Conservation (phyloP, 2,329 filamentous ascomycete genomes). For the Cordyceps pruinosa region DNA sequence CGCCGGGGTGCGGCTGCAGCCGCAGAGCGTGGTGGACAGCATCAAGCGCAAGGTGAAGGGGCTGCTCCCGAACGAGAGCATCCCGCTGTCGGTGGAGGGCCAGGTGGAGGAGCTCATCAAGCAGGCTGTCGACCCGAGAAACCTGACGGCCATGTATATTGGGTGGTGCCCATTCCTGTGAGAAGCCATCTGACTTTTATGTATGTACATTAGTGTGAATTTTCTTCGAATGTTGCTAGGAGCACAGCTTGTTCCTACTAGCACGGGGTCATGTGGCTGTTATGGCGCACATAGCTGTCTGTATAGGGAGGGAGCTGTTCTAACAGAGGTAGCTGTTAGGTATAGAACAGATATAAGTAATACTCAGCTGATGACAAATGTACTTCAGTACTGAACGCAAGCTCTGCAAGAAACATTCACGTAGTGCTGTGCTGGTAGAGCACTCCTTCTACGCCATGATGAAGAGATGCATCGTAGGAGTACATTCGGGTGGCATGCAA, state of each 20-base stretch:
- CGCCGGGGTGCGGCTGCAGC: constrained; percentile 43
- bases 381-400: too few relatives aligned
- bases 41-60: constrained; percentile 84
- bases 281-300: too few relatives aligned
- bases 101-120: constrained; percentile 94
- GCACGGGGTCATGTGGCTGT: neutral
- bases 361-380: too few relatives aligned
- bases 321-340: too few relatives aligned
- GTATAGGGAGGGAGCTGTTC: too few relatives aligned
- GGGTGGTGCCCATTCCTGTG: constrained; percentile 69
- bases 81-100: constrained; percentile 89
- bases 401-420: too few relatives aligned
- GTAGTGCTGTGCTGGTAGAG: too few relatives aligned
- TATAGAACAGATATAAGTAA: too few relatives aligned
- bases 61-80: constrained; percentile 76
- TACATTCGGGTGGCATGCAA: too few relatives aligned
- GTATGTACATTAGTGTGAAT: neutral
- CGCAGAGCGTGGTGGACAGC: constrained; percentile 75
- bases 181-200: neutral
- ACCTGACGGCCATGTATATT: constrained; percentile 92
- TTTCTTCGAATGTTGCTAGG: neutral
- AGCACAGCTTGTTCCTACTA: neutral
- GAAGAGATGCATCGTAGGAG: too few relatives aligned
- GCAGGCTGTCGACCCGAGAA: constrained; percentile 72
- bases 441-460: too few relatives aligned